Evolutionary conservation across 108 stramenopile species (phyloP), one percentile per base, ranked within the genome.

Genomic region (Aurantiochytrium sp.): DNA sequence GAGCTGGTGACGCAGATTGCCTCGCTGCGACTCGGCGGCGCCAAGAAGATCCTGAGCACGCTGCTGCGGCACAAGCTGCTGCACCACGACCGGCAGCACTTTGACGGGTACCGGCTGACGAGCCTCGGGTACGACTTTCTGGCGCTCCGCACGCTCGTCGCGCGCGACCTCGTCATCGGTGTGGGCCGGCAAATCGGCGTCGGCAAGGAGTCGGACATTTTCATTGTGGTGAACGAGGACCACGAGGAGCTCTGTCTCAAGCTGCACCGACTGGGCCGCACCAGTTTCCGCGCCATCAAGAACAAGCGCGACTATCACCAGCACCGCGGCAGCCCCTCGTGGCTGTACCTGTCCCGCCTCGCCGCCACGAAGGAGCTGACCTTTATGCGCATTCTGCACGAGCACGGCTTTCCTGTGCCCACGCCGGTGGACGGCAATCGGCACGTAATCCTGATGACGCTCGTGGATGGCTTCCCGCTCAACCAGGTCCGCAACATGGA

Each of bases 211-310:
- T 92, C 88, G 6, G 93, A 94, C 86, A 90, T 94, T 24, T 81
- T 81, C 39, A 17, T 89, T 2, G 89, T 90, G 55, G 90, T 55
- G 10, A 54, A 88, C 15, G 89, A 88, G 34, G 93, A 92, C 34
- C 89, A 89, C 52, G 55, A 86, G 50, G 91, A 92, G 86, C 81
- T 99, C 31, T 96, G 98, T 0, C 91, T 99, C 39, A 99, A 99
- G 89, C 94, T 99, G 87, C 99, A 99, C 92, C 95, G 99, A 15
- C 91, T 99, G 27, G 99, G 99, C 53, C 87, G 98, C 55, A 99
- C 97, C n/a, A 95, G 94, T 65, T 99, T 98, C 90, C 94, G 97
- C 27, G 96, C 97, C 89, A 97, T 99, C 55, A 91, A 92, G 55
- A 89, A 45, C 36, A 98, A 97, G 88, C 95, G 99, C 41, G 99